Evolutionary conservation across 371 early-diverging fungal species (phyloP), one percentile per base, ranked within the genome.

Genomic region (Phascolomyces articulosus): DNA sequence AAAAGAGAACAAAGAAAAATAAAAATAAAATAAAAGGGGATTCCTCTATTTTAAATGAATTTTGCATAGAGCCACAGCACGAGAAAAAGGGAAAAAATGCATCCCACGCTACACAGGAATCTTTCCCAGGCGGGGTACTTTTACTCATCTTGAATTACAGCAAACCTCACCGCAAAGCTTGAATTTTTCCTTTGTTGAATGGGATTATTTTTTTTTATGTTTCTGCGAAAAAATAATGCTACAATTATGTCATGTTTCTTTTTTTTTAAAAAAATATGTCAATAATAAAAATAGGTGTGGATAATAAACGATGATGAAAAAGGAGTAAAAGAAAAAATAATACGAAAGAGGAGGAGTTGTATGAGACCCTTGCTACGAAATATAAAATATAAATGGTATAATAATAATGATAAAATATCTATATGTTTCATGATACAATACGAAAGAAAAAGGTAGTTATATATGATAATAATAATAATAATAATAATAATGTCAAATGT

Each of bases 1-100:
- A 62, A 41, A 66, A n/a, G 16, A 44, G 41, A 58, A 57, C 24
- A 62, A 23, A 58, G 18, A 62, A 62, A 47, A 24, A 4, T 20
- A 18, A 24, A 24, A 20, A 10, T 10, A n/a, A n/a, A n/a, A n/a
- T 7, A 49, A n/a, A 44, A n/a, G 15, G 8, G n/a, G 1, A 13
- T n/a, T 4, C 16, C 44, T 13, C n/a, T 44, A 13, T n/a, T 44
- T 44, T 44, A 13, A n/a, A n/a, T n/a, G n/a, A n/a, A n/a, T n/a
- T n/a, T n/a, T n/a, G n/a, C n/a, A n/a, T n/a, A n/a, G n/a, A n/a
- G n/a, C n/a, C n/a, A n/a, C n/a, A n/a, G n/a, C 44, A 44, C 44
- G 16, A 6, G 44, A 18, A 3, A 34, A 34, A 34, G 16, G 16
- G 0, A 26, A n/a, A 49, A 20, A n/a, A n/a, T 9, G 6, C 26